Conservation (phyloP, 2,329 filamentous ascomycete genomes). For the Trichoderma koningii region DNA sequence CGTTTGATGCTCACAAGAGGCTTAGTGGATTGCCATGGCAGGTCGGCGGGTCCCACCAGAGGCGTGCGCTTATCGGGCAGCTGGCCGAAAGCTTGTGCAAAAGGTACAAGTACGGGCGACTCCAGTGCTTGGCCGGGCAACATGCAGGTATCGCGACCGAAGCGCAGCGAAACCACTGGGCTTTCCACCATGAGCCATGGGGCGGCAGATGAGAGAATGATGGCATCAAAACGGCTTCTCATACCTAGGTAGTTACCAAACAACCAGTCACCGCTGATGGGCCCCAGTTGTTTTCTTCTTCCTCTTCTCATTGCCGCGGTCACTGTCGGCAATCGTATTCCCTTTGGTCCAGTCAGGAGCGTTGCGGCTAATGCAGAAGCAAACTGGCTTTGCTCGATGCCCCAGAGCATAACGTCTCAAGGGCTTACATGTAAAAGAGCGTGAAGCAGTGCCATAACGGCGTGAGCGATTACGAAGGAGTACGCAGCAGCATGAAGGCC, state of each 20-base stretch:
- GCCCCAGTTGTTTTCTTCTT: not conserved
- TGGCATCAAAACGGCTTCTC: slow-evolving; percentile 2
- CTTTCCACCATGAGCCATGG: not conserved
- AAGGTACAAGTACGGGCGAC: not conserved
- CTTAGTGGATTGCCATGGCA: not conserved
- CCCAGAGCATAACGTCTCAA: not conserved
- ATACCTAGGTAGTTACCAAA: too few relatives aligned
- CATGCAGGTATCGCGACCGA: slow-evolving; percentile 6
- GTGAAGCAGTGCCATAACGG: too few relatives aligned
- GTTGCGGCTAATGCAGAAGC: too few relatives aligned
- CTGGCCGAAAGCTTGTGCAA: not conserved
- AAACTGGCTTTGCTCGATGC: too few relatives aligned
- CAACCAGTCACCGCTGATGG: not conserved
- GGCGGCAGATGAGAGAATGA: slow-evolving; percentile 11
- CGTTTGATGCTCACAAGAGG: not conserved
- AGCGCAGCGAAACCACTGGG: too few relatives aligned
- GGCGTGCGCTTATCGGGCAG: slow-evolving; percentile 14
- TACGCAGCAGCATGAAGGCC: too few relatives aligned
- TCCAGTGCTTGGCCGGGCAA: slow-evolving; percentile 3
- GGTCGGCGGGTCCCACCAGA: not conserved
- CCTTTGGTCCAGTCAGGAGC: not conserved
- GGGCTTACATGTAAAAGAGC: too few relatives aligned
- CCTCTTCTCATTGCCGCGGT: not conserved
- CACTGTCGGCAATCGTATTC: not conserved
- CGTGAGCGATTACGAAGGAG: too few relatives aligned